phyloP scores from a whole-genome alignment of 73 alveolate species.

The Paramecium bursaria region DNA sequence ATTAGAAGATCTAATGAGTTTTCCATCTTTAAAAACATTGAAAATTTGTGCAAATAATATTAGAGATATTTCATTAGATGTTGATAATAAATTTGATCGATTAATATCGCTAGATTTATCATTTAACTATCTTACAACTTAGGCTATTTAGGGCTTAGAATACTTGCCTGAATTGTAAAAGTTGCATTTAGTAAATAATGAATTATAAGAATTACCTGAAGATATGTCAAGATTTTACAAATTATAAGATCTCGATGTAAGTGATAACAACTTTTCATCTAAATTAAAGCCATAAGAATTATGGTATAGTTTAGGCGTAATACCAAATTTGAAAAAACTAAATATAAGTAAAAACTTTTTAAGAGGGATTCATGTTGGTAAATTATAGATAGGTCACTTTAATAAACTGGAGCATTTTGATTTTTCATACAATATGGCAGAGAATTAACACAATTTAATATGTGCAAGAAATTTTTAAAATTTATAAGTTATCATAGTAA shows the following conservation, averaged over 20 bases:
- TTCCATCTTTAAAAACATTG: conserved; percentile 47
- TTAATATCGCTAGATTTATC: conserved; percentile 57
- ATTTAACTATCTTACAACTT: conserved; percentile 52
- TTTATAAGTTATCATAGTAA: conserved; percentile 42
- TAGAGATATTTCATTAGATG: conserved; percentile 15
- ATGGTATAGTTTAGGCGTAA: conserved; percentile 62
- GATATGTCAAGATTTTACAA: conserved; percentile 55
- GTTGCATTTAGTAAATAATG: conserved; percentile 59
- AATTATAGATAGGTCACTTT: conserved; percentile 60
- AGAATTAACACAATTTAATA: conserved; percentile 65
- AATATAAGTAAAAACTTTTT: conserved; percentile 58
- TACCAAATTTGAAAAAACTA: conserved; percentile 42
- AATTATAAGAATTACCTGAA: conserved; percentile 61
- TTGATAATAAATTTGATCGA: conserved; percentile 48
- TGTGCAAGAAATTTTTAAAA: conserved; percentile 68
- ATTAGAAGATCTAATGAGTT: conserved; percentile 62
- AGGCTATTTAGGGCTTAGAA: conserved; percentile 40
- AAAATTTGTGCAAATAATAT: conserved; percentile 64
- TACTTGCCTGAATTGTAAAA: conserved; percentile 60
- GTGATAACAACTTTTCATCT: conserved; percentile 65
- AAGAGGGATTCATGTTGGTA: conserved; percentile 70
- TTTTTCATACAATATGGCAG: conserved; percentile 68
- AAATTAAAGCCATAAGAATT: conserved; percentile 43
- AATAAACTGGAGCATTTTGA: conserved; percentile 43
- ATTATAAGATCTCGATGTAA: conserved; percentile 46